Evolutionary conservation across 208 protist genomes (phyloP).

Genomic region (Leishmania arabica): DNA sequence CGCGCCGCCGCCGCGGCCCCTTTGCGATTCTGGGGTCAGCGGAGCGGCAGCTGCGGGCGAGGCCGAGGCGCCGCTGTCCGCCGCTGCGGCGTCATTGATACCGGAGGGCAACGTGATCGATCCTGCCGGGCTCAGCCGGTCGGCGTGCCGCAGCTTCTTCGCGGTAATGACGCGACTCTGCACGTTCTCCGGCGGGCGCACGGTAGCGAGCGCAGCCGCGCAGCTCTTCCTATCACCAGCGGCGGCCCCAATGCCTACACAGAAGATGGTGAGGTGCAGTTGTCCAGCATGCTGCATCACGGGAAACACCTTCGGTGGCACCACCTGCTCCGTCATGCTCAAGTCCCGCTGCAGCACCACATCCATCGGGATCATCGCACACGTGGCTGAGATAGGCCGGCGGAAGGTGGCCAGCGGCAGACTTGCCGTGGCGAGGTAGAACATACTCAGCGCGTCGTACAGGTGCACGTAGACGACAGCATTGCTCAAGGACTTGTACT

Average conservation of each 20-base stretch:
- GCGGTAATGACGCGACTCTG: constrained; percentile 61
- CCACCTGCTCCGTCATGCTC: constrained; percentile 63
- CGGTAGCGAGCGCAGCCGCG: constrained; percentile 3
- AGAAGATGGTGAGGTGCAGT: constrained; percentile 87
- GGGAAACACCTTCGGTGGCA: constrained; percentile 75
- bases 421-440: constrained; percentile 75
- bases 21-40: not conserved
- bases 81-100: not conserved
- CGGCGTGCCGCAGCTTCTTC: constrained; percentile 70
- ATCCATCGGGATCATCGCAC: constrained; percentile 64
- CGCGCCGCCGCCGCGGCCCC: not conserved
- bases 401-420: constrained; percentile 71
- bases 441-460: constrained; percentile 90
- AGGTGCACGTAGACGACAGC: constrained; percentile 78
- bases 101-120: not conserved
- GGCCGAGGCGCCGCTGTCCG: not conserved
- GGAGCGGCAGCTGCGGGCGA: not conserved
- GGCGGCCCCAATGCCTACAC: constrained; percentile 42
- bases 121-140: constrained; percentile 26
- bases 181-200: constrained; percentile 14
- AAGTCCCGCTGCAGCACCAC: constrained; percentile 74
- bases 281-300: constrained; percentile 75
- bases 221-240: constrained; percentile 4
- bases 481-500: constrained; percentile 53
- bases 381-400: constrained; percentile 67